Percentiles rank a stretch among this genome's conserved stretches.
Conservation (phyloP, 2,329 filamentous ascomycete genomes). For the Chlorencoelia australis region DNA sequence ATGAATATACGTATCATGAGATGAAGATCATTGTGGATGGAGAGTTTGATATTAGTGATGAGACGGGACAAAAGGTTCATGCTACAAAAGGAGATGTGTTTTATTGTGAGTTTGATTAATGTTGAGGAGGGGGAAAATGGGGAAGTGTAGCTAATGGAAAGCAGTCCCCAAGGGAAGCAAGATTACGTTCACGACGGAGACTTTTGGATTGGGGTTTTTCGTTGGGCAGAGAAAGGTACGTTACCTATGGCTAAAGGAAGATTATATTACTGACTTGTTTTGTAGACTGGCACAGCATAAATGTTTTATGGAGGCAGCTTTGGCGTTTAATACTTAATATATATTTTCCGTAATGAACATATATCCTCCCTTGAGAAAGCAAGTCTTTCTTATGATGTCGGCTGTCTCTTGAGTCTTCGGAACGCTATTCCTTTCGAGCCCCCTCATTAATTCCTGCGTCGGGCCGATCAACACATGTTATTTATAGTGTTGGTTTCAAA, state of each 20-base stretch:
- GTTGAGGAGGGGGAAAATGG: not conserved
- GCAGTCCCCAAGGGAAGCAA: slow-evolving; percentile 28
- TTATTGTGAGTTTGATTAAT: slow-evolving; percentile 35
- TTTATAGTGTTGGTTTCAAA: too few relatives aligned
- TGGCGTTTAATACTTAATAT: too few relatives aligned
- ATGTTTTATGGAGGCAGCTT: not conserved
- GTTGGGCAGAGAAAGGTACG: slow-evolving; percentile 27
- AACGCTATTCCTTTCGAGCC: too few relatives aligned
- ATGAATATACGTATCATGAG: slow-evolving; percentile 55
- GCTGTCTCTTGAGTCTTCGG: too few relatives aligned
- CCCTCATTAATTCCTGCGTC: too few relatives aligned
- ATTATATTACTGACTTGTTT: not conserved
- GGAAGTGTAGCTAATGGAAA: slow-evolving; percentile 10
- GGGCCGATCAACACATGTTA: too few relatives aligned
- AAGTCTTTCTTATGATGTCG: too few relatives aligned
- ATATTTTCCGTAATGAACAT: too few relatives aligned
- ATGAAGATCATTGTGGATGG: slow-evolving; percentile 60
- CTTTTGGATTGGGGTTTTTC: slow-evolving; percentile 27
- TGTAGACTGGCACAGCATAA: slow-evolving; percentile 5
- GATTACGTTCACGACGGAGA: slow-evolving; percentile 27
- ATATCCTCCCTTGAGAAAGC: too few relatives aligned
- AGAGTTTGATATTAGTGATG: slow-evolving; percentile 49
- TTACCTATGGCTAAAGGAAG: not conserved
- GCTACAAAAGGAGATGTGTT: slow-evolving; percentile 52
- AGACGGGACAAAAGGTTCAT: slow-evolving; percentile 46